Evolutionary conservation across 306 rosid genomes (phyloP), one percentile per base, ranked within the genome.

Genomic region (Dryas alaskensis): DNA sequence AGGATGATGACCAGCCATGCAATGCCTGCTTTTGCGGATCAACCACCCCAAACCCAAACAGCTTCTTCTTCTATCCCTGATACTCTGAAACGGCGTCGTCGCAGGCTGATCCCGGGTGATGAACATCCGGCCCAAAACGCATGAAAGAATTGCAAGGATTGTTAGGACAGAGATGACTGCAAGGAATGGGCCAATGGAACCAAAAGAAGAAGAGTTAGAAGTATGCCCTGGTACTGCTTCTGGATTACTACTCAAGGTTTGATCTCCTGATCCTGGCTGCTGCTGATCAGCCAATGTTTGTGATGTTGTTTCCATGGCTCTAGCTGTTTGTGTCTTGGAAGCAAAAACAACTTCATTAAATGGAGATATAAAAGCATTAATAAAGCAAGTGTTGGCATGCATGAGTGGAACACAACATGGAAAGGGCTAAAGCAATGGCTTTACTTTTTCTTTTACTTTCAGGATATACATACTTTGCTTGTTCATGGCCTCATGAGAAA

Each of bases 111-210:
- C 37, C 10, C 76, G 58, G 40, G 67, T 59, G 47, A 72, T 46
- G 47, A 72, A 79, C 60, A 42, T 79, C 27, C 84, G 73, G 5
- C 90, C 86, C 76, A 89, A 49, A 51, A 81, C 51, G 81, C 97
- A 92, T 6, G 92, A 92, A 4, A 89, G 76, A 53, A 89, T 55
- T 5, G 93, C 76, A 0, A 92, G 76, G 52, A 87, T 16, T 0
- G 84, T 63, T 12, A 92, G 74, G 75, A 92, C 89, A 43, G 85
- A 77, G 4, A 92, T 87, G 47, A 92, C 97, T 1, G 77, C 96
- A 8, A 92, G 82, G 60, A 92, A 89, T 11, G 96, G 96, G 0
- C 80, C 89, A n/a, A 92, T 58, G 13, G 96, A 89, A 3, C 96
- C 93, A 4, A 90, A 74, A 68, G 65, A 61, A 19, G 70, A 39